Base-by-base conservation (phyloP, 2,329 filamentous ascomycete species). In the Fusarium proliferatum region DNA sequence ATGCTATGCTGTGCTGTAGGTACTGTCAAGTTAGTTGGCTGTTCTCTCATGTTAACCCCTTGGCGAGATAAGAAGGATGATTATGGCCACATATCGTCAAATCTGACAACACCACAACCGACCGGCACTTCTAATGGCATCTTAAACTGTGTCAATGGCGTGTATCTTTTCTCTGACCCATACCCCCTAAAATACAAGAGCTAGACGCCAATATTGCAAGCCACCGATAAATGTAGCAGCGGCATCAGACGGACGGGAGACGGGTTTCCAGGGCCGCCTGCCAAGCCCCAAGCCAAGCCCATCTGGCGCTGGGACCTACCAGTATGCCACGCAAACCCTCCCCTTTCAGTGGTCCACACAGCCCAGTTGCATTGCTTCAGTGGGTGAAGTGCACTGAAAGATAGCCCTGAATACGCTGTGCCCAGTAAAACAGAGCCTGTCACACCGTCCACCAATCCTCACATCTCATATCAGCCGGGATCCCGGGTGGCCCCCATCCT, bases 201-300 rank as follows among this genome's bases (percentile, higher is more conserved):
- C 33, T 55, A 60, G 49, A 63, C 55, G 71, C 62, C 71, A 42
- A 39, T 52, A 53, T 38, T 56, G 38, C 42, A 60, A 74, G 69
- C 64, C 64, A 72, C 51, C 53, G 33, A 30, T 46, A 53, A 52
- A 48, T 67, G 57, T 42, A 51, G 46, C 42, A 63, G 51, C 46
- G 56, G 49, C 34, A 42, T 51, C 42, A 59, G 56, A 28, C 56
- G 41, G 42, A 15, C 56, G 33, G 56, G 56, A 48, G 61, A 68
- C 62, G 71, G 71, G 49, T 69, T 57, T 56, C 57, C 59, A 74
- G 64, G 55, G 51, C 71, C 67, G 67, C 58, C 48, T 64, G 71
- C 67, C 71, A 71, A 74, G 67, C 53, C 65, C 28, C 46, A 48
- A 63, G 65, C 67, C 71, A 74, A 72, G 71, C 52, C 58, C 15